Evolutionary conservation across 148 eudicot genomes (phyloP), one percentile per base, ranked within the genome.

Genomic region (Camellia japonica): DNA sequence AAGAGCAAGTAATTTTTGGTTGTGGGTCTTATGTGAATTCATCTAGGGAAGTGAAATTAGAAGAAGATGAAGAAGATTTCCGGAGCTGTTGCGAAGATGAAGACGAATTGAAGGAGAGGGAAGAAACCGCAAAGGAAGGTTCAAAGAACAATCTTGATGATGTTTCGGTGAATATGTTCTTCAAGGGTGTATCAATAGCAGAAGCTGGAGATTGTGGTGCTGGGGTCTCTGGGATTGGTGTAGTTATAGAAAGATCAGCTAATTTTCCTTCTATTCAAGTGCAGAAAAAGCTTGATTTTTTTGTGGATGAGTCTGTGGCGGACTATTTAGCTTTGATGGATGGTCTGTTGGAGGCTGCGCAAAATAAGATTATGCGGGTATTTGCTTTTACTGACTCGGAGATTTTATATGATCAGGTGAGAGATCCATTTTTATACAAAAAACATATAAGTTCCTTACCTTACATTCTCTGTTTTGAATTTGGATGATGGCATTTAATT

Each of bases 241-340:
- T 92, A 69, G 89, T 92, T 67, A 83, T 92, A 84, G 89, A 88
- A 72, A 82, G 91, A 62, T 81, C 87, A n/a, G 60, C 75, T 10
- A 71, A 71, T 75, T 9, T 59, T 66, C 80, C 86, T 80, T 78
- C 78, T 12, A 82, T 82, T 81, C 88, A 79, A 80, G 93, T 93
- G 69, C 98, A 93, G 85, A 93, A 93, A 76, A 92, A 82, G 84
- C 95, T 93, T 70, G 96, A 93, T 74, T 92, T 92, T 81, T 86
- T 73, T 83, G 96, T 90, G 54, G 96, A 92, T 59, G 89, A 87
- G 75, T 84, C 78, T 58, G 92, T 92, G 54, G 98, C 91, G 46
- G 87, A 90, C 69, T 93, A 92, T 84, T 88, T 93, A 76, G 94
- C 98, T 68, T 77, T 93, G 81, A 83, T 93, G 85, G 96, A 89